Evolutionary conservation across 148 eudicot genomes (phyloP).

Genomic region (Simmondsia chinensis): DNA sequence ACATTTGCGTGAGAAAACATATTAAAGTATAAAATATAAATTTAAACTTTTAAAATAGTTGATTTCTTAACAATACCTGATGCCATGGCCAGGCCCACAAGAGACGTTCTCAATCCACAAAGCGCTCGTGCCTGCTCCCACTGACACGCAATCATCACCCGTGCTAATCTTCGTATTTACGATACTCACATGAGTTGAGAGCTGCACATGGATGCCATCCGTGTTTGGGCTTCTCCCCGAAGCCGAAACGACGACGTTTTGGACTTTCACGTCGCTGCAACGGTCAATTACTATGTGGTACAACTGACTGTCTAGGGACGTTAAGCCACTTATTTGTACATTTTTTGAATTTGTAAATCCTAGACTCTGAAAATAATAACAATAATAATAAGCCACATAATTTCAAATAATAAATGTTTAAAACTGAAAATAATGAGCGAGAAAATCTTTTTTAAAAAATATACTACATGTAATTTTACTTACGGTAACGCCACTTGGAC

Average conservation of each 20-base stretch:
- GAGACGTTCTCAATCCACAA: constrained; percentile 24
- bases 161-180: constrained; percentile 26
- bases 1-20: no score
- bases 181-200: constrained; percentile 24
- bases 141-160: constrained; percentile 52
- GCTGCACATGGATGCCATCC: constrained; percentile 48
- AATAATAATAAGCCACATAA: background rate
- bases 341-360: constrained; percentile 33
- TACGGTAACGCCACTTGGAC: constrained; percentile 36
- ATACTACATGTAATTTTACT: background rate
- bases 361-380: constrained; percentile 14
- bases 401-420: background rate
- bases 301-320: constrained; percentile 39
- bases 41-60: no score
- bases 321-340: constrained; percentile 19
- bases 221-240: constrained; percentile 46
- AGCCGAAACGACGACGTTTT: constrained; percentile 21
- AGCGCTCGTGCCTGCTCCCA: constrained; percentile 39
- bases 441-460: background rate
- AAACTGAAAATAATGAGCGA: background rate
- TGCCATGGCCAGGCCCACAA: constrained; percentile 57
- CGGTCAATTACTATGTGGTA: constrained; percentile 36
- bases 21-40: no score
- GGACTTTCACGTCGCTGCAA: constrained; percentile 28
- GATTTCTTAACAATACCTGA: no score